Percentiles rank a stretch among this genome's conserved stretches.
Conservation (phyloP, 495 filamentous ascomycete genomes). For the Xylaria longipes region DNA sequence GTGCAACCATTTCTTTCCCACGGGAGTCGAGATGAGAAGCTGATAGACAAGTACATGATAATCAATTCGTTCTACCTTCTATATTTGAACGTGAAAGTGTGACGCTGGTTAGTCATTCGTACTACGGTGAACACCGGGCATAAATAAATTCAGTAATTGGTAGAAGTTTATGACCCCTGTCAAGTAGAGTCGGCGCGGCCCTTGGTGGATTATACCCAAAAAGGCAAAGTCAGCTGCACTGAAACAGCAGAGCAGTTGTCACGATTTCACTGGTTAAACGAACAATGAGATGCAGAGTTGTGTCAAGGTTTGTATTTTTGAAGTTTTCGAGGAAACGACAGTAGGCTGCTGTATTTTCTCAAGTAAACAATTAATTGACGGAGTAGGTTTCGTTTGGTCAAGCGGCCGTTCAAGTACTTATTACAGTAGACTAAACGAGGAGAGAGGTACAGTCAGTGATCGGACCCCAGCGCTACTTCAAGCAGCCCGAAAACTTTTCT, state of each 20-base stretch:
- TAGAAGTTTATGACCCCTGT: slow-evolving; percentile 24
- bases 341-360: neutral
- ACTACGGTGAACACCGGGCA: neutral
- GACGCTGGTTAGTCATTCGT: neutral
- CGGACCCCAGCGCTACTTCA: neutral
- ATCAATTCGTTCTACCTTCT: neutral
- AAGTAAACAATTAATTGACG: neutral
- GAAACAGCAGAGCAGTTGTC: neutral
- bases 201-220: slow-evolving; percentile 3
- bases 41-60: neutral
- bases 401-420: neutral
- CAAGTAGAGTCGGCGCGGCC: slow-evolving; percentile 9
- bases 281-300: neutral
- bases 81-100: neutral
- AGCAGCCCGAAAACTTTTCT: slow-evolving; percentile 26
- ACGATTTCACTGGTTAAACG: slow-evolving; percentile 2
- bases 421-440: neutral
- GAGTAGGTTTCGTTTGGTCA: neutral
- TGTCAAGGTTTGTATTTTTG: neutral
- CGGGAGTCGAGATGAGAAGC: neutral
- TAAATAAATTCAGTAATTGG: neutral
- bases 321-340: neutral
- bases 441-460: neutral
- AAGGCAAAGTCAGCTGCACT: neutral
- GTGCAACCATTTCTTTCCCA: neutral